A percentile compares a stretch with the other conserved stretches of the same genome.
Conservation (phyloP, 2,329 filamentous ascomycete genomes). For the Neonectria hederae region DNA sequence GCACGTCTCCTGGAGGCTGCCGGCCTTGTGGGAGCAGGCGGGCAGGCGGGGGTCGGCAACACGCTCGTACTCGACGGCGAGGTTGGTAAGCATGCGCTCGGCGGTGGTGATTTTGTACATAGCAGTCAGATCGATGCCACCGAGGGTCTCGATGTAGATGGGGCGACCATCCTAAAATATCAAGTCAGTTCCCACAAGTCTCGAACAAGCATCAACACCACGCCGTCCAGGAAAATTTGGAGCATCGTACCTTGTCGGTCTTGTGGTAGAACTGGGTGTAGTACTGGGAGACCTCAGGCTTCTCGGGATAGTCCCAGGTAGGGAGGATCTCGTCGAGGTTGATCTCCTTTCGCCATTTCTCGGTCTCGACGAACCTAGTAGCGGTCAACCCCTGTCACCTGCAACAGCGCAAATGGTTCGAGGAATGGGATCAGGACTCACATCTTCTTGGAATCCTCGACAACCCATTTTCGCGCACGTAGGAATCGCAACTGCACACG, state of each 20-base stretch:
- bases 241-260: constrained; percentile 75
- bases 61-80: constrained; percentile 98
- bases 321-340: constrained; percentile 83
- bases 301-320: constrained; percentile 89
- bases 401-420: constrained; percentile 29
- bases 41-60: constrained; percentile 91
- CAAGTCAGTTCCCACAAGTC: constrained; percentile 30
- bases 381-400: constrained; percentile 38
- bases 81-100: constrained; percentile 95
- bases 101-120: constrained; percentile 93
- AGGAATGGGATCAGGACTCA: constrained; percentile 50
- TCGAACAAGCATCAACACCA: neutral
- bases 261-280: constrained; percentile 99
- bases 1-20: constrained; percentile 92
- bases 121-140: constrained; percentile 87
- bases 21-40: constrained; percentile 91
- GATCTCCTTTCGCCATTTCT: constrained; percentile 90
- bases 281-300: constrained; percentile 83
- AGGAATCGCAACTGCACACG: constrained; percentile 79
- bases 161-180: constrained; percentile 84
- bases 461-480: constrained; percentile 94
- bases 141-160: constrained; percentile 95
- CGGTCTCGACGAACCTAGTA: constrained; percentile 85
- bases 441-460: constrained; percentile 86
- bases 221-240: neutral